Conservation (phyloP, 2,329 filamentous ascomycete species). For the Davidsoniella australis region DNA sequence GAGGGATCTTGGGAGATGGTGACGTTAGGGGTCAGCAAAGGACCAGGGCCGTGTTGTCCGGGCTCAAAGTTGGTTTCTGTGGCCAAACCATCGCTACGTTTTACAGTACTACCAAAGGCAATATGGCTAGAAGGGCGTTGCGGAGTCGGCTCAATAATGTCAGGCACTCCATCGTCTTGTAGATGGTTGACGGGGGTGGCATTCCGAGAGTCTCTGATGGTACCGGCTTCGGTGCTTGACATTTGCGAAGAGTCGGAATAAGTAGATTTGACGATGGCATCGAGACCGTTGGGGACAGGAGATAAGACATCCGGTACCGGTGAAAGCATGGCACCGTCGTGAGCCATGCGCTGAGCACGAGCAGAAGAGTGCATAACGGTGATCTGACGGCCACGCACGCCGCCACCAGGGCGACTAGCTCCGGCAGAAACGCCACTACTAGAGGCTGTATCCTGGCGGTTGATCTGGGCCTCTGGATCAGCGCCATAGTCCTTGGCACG, state of each 20-base stretch:
- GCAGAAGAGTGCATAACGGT: constrained; percentile 44
- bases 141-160: constrained; percentile 3
- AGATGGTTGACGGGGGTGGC: constrained; percentile 2
- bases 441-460: constrained; percentile 12
- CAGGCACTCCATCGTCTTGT: neutral
- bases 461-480: constrained; percentile 13
- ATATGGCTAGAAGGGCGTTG: constrained; percentile 24
- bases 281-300: constrained; percentile 23
- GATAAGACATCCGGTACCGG: constrained; percentile 6
- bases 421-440: constrained; percentile 2
- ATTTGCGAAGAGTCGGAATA: constrained; percentile 3
- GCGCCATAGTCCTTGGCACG: constrained; percentile 18
- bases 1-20: constrained; percentile 31
- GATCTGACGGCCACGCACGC: constrained; percentile 50
- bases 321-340: constrained; percentile 32
- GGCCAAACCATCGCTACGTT: constrained; percentile 36
- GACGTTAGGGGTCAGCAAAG: constrained; percentile 13
- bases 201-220: constrained; percentile 3
- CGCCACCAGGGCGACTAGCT: constrained; percentile 18
- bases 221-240: constrained; percentile 4
- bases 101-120: constrained; percentile 52
- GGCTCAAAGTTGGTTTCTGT: constrained; percentile 11
- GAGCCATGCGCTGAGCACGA: constrained; percentile 38
- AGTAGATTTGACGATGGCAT: constrained; percentile 17
- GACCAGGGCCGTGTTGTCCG: constrained; percentile 5